Conservation (phyloP, 2,329 filamentous ascomycete genomes). For the Endocalyx cinctus region DNA sequence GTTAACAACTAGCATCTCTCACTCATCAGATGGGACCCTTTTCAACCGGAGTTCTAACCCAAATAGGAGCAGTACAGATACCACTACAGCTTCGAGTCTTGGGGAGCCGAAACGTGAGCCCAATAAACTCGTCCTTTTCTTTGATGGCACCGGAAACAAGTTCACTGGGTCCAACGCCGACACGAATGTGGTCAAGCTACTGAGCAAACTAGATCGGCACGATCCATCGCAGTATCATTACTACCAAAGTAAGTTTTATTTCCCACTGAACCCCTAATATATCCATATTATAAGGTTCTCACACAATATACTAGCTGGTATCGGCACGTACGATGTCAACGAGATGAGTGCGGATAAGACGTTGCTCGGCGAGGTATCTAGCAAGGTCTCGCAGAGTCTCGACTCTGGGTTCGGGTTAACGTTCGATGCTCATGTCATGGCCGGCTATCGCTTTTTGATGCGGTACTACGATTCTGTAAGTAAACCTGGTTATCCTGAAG, state of each 20-base stretch:
- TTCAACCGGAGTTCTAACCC: no score
- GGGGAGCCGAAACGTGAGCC: no score
- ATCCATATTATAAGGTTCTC: not conserved
- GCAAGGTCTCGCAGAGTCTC: conserved; percentile 33
- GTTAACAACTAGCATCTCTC: no score
- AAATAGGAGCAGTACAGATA: no score
- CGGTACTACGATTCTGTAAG: conserved; percentile 41
- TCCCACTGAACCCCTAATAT: not conserved
- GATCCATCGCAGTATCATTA: conserved; percentile 42
- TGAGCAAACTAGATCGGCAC: conserved; percentile 41
- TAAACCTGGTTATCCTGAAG: not conserved
- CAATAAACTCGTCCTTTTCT: conserved; percentile 42
- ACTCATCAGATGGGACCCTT: no score
- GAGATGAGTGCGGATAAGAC: conserved; percentile 37
- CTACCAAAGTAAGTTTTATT: conserved; percentile 37
- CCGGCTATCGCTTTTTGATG: conserved; percentile 52
- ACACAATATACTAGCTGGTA: conserved; percentile 40
- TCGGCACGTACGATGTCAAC: conserved; percentile 44
- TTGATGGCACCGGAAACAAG: conserved; percentile 44
- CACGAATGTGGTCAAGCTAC: conserved; percentile 50
- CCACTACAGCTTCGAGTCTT: no score
- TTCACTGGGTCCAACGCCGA: conserved; percentile 43
- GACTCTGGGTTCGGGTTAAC: conserved; percentile 41
- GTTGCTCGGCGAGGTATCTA: conserved; percentile 27
- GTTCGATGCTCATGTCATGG: conserved; percentile 48